A percentile compares a stretch with the other conserved stretches of the same genome.
These are phyloP conservation scores for Fonsecaea monophora DNA, from an alignment of 2,329 filamentous ascomycete species.

Conservation along the genomic window DNA sequence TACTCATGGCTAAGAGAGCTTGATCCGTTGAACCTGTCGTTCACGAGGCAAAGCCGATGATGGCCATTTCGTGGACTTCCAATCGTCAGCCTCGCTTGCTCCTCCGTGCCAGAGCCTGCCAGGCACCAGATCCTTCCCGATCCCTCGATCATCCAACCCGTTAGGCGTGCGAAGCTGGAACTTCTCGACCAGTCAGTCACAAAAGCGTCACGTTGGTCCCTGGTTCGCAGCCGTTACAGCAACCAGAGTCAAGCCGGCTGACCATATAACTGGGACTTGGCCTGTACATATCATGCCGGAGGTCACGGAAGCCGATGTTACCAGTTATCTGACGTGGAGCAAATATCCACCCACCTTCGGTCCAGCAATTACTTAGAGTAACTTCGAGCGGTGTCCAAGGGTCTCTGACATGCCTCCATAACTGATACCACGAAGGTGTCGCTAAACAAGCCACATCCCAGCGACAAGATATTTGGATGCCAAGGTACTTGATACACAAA, in stretches of 20 bases:
- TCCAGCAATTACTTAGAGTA: too few relatives aligned
- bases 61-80: neutral
- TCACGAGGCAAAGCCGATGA: neutral
- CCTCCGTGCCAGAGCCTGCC: neutral
- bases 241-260: neutral
- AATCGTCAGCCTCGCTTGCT: conserved; percentile 5
- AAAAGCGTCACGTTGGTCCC: neutral
- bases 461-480: neutral
- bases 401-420: too few relatives aligned
- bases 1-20: neutral
- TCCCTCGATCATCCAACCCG: neutral
- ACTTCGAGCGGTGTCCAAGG: too few relatives aligned
- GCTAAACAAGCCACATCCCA: neutral
- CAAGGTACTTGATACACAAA: neutral
- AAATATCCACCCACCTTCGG: too few relatives aligned
- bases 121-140: conserved; percentile 15
- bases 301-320: neutral
- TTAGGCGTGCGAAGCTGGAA: neutral
- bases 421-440: neutral
- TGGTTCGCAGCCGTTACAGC: neutral
- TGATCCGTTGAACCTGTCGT: neutral
- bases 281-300: neutral
- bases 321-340: neutral
- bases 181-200: neutral
- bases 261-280: neutral